These are phyloP conservation scores for Pyrenophora teres DNA, from an alignment of 2,329 filamentous ascomycete genomes.

Conservation along the genomic window DNA sequence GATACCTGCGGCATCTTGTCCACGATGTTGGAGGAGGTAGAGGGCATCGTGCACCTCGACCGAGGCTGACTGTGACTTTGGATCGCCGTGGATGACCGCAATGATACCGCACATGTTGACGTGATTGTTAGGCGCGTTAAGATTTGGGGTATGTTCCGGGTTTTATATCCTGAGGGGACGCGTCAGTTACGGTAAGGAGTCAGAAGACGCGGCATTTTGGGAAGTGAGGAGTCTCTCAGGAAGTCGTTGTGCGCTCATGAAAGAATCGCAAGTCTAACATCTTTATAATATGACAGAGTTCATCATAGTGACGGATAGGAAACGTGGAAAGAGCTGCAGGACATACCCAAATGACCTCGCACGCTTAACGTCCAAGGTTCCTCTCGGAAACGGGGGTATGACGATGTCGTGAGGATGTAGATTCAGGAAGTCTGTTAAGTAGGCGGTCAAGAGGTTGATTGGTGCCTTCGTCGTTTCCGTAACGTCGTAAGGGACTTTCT, in stretches of 20 bases:
- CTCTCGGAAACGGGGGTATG: conserved; percentile 1
- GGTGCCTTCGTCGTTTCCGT: conserved; percentile 7
- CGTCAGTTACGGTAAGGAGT: conserved; percentile 28
- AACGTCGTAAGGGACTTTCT: conserved; percentile 13
- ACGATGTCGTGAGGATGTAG: too few species aligned
- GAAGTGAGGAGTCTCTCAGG: conserved; percentile 36
- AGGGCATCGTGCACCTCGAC: conserved; percentile 53
- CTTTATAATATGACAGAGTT: conserved; percentile 43
- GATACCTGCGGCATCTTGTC: conserved; percentile 88
- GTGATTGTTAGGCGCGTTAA: not conserved
- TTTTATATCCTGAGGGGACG: conserved; percentile 14
- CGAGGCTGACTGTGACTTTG: conserved; percentile 47
- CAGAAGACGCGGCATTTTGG: conserved; percentile 18
- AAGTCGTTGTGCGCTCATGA: conserved; percentile 46
- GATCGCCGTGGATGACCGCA: conserved; percentile 54
- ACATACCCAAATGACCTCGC: conserved; percentile 16
- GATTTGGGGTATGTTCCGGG: not conserved
- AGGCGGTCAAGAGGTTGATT: conserved; percentile 6
- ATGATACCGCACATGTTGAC: conserved; percentile 58
- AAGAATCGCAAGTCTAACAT: conserved; percentile 49
- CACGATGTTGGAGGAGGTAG: conserved; percentile 60
- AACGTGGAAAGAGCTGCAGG: conserved; percentile 3
- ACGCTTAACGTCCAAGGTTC: conserved; percentile 5
- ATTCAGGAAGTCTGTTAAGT: not conserved
- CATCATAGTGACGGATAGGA: conserved; percentile 35